Evolutionary conservation across 2,329 filamentous ascomycete genomes (phyloP).

Genomic region (Fusarium goolgardi): DNA sequence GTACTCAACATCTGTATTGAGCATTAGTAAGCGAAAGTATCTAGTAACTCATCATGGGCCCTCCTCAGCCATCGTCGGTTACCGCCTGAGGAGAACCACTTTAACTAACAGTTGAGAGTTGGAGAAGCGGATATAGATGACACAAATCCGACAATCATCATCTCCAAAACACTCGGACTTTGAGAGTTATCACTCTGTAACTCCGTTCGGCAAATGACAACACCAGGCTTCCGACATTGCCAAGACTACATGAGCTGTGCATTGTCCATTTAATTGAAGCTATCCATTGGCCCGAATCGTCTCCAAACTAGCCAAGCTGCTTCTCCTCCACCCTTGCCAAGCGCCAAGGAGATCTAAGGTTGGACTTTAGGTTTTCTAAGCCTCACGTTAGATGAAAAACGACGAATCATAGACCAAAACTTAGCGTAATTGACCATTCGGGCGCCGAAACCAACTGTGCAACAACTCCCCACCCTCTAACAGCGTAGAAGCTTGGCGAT

Average conservation of each 20-base stretch:
- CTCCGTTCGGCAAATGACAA: constrained; percentile 13
- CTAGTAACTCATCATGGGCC: not conserved
- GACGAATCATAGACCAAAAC: constrained; percentile 12
- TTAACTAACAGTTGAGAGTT: constrained; percentile 2
- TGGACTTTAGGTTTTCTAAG: constrained; percentile 23
- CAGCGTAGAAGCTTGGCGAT: constrained; percentile 15
- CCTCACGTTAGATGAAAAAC: not conserved
- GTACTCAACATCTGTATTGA: not conserved
- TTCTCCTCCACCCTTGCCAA: constrained; percentile 4
- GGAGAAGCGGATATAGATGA: constrained; percentile 2
- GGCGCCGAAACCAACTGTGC: constrained; percentile 13
- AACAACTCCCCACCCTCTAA: not conserved
- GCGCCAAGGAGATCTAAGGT: constrained; percentile 26
- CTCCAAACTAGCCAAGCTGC: not conserved
- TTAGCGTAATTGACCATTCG: constrained; percentile 26
- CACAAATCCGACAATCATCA: not conserved
- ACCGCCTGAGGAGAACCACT: not conserved
- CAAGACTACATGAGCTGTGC: constrained; percentile 1
- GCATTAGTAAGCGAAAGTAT: not conserved
- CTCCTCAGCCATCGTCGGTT: not conserved
- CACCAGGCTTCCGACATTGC: constrained; percentile 12
- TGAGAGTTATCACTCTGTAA: constrained; percentile 13
- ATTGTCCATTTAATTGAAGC: not conserved
- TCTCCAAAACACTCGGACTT: constrained; percentile 11
- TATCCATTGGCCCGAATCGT: not conserved